These are phyloP conservation scores for Viola pubescens DNA, from an alignment of 441 rosid genomes.

Conservation along the genomic window DNA sequence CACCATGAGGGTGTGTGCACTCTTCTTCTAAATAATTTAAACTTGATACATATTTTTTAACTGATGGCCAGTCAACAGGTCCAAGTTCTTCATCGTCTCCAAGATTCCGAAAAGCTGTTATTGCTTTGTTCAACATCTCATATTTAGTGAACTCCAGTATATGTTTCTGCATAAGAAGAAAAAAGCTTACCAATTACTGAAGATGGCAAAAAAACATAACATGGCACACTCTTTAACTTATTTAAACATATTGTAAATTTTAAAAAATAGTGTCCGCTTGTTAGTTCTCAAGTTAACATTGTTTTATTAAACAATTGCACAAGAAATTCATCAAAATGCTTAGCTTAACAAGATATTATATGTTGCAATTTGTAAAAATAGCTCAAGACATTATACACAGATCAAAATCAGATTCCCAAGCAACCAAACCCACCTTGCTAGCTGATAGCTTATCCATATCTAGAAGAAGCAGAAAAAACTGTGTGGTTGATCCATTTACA, in stretches of 20 bases:
- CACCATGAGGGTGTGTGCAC: constrained; percentile 35
- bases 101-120: constrained; percentile 71
- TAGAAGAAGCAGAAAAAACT: constrained; percentile 62
- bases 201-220: neutral
- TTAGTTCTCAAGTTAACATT: neutral
- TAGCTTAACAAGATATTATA: neutral
- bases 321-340: neutral
- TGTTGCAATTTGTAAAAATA: too few relatives aligned
- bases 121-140: constrained; percentile 79
- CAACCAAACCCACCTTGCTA: constrained; percentile 46
- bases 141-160: constrained; percentile 72
- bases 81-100: constrained; percentile 97
- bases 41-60: constrained; percentile 54
- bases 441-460: constrained; percentile 59
- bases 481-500: constrained; percentile 87
- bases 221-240: neutral
- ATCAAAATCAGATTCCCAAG: neutral
- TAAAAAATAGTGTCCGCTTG: neutral
- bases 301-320: neutral
- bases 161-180: constrained; percentile 54
- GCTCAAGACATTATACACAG: too few relatives aligned
- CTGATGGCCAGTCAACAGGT: too few relatives aligned
- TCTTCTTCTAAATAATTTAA: constrained; percentile 48
- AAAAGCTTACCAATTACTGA: neutral
- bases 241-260: neutral